phyloP scores from a whole-genome alignment of 306 rosid species.

The Corylus avellana region DNA sequence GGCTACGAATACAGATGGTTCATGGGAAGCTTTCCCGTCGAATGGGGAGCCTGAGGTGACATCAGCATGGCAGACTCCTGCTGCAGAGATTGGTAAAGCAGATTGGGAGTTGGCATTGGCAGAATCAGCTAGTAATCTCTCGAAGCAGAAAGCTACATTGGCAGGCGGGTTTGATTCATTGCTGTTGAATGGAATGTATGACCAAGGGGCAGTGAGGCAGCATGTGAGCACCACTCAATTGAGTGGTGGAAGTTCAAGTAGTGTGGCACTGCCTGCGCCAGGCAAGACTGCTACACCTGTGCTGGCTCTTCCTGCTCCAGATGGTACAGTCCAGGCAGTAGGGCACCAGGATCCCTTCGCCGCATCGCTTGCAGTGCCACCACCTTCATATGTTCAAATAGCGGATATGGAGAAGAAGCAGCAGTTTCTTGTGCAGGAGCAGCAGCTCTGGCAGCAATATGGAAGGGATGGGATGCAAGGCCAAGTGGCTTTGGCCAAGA shows the following conservation, averaged over 20 bases:
- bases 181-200: conserved; percentile 84
- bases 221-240: conserved; percentile 58
- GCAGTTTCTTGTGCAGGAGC: conserved; percentile 70
- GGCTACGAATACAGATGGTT: conserved; percentile 47
- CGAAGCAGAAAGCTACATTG: conserved; percentile 66
- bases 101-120: conserved; percentile 91
- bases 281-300: conserved; percentile 48
- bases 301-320: conserved; percentile 88
- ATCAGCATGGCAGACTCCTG: conserved; percentile 79
- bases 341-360: conserved; percentile 83
- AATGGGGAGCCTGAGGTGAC: conserved; percentile 60
- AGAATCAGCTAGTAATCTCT: conserved; percentile 57
- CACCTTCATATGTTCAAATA: conserved; percentile 87
- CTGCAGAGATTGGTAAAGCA: conserved; percentile 72
- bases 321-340: conserved; percentile 56
- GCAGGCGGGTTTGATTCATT: conserved; percentile 82
- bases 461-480: conserved; percentile 84
- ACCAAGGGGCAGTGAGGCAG: conserved; percentile 81
- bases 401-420: conserved; percentile 91
- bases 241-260: conserved; percentile 77
- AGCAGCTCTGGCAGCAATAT: conserved; percentile 77
- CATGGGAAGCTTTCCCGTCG: conserved; percentile 79
- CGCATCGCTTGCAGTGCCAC: conserved; percentile 71
- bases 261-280: conserved; percentile 58
- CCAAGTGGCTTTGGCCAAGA: conserved; percentile 52